phyloP scores from a whole-genome alignment of 495 filamentous ascomycete species.

The Aspergillus incahuasiensis region DNA sequence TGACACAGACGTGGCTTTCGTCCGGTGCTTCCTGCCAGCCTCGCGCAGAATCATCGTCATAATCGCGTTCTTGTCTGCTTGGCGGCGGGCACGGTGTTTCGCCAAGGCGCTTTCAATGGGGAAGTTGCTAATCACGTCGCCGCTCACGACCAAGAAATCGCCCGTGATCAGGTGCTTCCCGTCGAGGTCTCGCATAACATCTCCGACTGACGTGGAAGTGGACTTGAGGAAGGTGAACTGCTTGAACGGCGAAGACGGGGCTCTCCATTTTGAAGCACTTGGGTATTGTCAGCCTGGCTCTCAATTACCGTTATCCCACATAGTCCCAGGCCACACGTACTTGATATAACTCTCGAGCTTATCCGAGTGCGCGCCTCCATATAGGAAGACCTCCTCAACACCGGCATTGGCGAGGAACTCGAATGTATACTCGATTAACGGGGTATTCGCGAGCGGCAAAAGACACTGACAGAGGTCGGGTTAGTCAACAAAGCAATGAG shows the following conservation, averaged over 20 bases:
- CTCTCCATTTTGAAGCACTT: constrained; percentile 65
- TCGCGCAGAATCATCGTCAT: constrained; percentile 95
- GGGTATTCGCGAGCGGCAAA: constrained; percentile 86
- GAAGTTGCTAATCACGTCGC: constrained; percentile 90
- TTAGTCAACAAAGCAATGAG: constrained; percentile 3
- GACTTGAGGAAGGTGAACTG: constrained; percentile 82
- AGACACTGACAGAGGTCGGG: constrained; percentile 61
- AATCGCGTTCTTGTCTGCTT: constrained; percentile 86
- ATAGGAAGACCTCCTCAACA: constrained; percentile 87
- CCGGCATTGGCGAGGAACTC: constrained; percentile 94
- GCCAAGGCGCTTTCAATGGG: constrained; percentile 73
- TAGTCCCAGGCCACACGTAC: constrained; percentile 27
- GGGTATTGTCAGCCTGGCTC: constrained; percentile 2
- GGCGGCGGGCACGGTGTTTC: constrained; percentile 73
- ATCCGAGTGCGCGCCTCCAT: constrained; percentile 85
- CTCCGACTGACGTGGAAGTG: constrained; percentile 81
- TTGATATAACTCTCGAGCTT: constrained; percentile 82
- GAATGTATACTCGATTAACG: constrained; percentile 94
- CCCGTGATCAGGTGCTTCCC: constrained; percentile 77
- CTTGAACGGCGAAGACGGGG: constrained; percentile 73
- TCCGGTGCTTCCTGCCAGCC: constrained; percentile 68
- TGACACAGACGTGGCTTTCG: constrained; percentile 64
- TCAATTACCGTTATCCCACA: background rate
- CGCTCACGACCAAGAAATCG: constrained; percentile 90
- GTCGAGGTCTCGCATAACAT: constrained; percentile 93